phyloP scores from a whole-genome alignment of 2,329 filamentous ascomycete genomes.

The Phaeoacremonium minimum region DNA sequence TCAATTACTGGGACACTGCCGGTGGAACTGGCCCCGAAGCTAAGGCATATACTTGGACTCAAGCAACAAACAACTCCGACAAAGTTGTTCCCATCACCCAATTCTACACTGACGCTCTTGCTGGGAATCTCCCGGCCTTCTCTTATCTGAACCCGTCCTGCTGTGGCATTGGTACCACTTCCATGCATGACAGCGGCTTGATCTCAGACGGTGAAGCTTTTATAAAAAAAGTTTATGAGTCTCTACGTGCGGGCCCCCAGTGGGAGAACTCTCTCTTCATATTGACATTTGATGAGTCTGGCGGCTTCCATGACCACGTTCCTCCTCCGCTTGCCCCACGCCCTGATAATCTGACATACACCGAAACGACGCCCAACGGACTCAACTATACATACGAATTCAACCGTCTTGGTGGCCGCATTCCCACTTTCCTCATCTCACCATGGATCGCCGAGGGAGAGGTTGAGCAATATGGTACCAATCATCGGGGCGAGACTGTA shows the following conservation, averaged over 20 bases:
- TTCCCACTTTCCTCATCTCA: conserved; percentile 31
- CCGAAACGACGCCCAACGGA: conserved; percentile 24
- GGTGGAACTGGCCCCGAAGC: conserved; percentile 21
- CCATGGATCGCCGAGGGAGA: conserved; percentile 29
- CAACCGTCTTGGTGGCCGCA: conserved; percentile 28
- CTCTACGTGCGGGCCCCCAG: conserved; percentile 24
- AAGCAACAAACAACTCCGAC: conserved; percentile 16
- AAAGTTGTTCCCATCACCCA: conserved; percentile 21
- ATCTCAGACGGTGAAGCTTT: conserved; percentile 27
- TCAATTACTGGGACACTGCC: conserved; percentile 27
- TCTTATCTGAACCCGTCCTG: conserved; percentile 30
- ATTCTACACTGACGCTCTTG: conserved; percentile 26
- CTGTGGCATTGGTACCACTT: conserved; percentile 27
- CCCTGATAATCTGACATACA: conserved; percentile 22
- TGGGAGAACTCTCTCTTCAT: conserved; percentile 28
- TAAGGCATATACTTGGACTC: conserved; percentile 27
- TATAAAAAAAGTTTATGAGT: conserved; percentile 28
- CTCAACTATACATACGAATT: conserved; percentile 26
- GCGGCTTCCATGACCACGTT: conserved; percentile 30
- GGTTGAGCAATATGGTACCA: conserved; percentile 29
- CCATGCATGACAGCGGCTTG: conserved; percentile 26
- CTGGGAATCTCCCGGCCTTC: conserved; percentile 24
- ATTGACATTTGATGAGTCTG: conserved; percentile 28
- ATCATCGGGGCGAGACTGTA: conserved; percentile 25
- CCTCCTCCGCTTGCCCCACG: conserved; percentile 23